Evolutionary conservation across 805 yeast species (phyloP).

Genomic region (Candida boleticola): DNA sequence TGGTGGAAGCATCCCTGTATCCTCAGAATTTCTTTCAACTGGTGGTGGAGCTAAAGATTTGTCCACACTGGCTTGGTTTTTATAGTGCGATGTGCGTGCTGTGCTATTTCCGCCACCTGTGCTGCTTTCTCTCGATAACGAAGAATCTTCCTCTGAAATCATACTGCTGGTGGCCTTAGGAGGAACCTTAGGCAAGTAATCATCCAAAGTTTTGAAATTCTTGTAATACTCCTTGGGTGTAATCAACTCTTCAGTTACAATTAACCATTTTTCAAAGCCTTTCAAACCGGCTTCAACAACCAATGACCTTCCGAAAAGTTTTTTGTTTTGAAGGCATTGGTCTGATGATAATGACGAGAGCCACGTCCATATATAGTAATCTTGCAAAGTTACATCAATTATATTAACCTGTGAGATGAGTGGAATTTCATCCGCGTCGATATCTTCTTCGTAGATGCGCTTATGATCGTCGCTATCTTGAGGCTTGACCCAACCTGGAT

Average conservation of each 20-base stretch:
- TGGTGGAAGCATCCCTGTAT: slow-evolving; percentile 1
- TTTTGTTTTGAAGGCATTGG: slow-evolving; percentile 61
- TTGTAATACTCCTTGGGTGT: slow-evolving; percentile 31
- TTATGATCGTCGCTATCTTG: slow-evolving; percentile 4
- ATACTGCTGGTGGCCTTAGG: background rate
- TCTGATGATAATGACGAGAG: slow-evolving; percentile 73
- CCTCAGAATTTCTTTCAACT: background rate
- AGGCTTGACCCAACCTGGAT: slow-evolving; percentile 37
- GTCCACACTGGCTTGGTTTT: background rate
- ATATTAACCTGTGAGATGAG: slow-evolving; percentile 40
- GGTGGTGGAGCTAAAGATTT: slow-evolving; percentile 1
- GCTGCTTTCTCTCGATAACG: background rate
- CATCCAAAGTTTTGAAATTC: slow-evolving; percentile 15
- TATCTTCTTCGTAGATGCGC: slow-evolving; percentile 3
- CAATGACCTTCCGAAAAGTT: slow-evolving; percentile 75
- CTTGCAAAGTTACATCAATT: slow-evolving; percentile 70
- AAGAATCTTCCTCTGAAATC: background rate
- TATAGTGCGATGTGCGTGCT: background rate
- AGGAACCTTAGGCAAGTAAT: background rate
- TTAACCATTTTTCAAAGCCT: slow-evolving; percentile 78
- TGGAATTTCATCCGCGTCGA: slow-evolving; percentile 31
- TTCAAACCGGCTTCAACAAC: slow-evolving; percentile 79
- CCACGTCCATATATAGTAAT: slow-evolving; percentile 93
- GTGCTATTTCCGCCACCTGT: background rate
- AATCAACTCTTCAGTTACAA: slow-evolving; percentile 65